Base-by-base conservation (phyloP, 495 filamentous ascomycete species). In the Pseudoneurospora amorphoporcata region DNA sequence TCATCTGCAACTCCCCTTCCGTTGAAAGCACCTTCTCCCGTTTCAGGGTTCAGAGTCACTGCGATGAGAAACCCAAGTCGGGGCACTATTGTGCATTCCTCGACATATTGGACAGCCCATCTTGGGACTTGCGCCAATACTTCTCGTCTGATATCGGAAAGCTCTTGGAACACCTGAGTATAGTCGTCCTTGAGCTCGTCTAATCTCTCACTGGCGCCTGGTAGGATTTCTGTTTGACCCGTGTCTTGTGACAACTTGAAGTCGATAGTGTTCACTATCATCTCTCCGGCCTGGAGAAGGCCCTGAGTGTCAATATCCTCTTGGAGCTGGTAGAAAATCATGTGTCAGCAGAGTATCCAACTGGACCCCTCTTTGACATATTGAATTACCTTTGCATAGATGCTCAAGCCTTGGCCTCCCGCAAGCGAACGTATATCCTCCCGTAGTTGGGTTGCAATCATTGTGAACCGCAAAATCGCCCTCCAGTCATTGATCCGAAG, bases 11-110 rank as follows among this genome's bases (percentile, higher is more conserved):
- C 75, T 0, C 85, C 82, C 45, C 86, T 82, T 5, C 93, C 92
- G 70, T 88, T 84, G 76, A 91, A 98, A 1, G 88, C 83, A 0
- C 89, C 87, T 70, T 85, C 82, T 0, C 90, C 90, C 8, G 87
- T 88, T 8, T 84, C 79, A 19, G 85, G 82, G 76, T 94, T 88
- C 12, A 91, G 79, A 1, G 87, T 86, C 32, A 97, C 89, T 0
- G 90, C 90, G 35, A 94, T 92, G 19, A 98, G 87, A 80, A 97
- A 99, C 3, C 95, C 96, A 16, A 97, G 86, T 77, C 97, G 93
- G 10, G 94, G 94, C 75, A 97, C 93, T 79, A 94, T 94, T 29
- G 96, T 91, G 69, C 81, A 98, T 75, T 78, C 89, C 82, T 72
- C 89, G 78, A 81, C 86, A 81, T 78, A 92, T 76, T 74, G 83